Base-by-base conservation (phyloP, 805 yeast genomes). In the Yarrowia bubula region DNA sequence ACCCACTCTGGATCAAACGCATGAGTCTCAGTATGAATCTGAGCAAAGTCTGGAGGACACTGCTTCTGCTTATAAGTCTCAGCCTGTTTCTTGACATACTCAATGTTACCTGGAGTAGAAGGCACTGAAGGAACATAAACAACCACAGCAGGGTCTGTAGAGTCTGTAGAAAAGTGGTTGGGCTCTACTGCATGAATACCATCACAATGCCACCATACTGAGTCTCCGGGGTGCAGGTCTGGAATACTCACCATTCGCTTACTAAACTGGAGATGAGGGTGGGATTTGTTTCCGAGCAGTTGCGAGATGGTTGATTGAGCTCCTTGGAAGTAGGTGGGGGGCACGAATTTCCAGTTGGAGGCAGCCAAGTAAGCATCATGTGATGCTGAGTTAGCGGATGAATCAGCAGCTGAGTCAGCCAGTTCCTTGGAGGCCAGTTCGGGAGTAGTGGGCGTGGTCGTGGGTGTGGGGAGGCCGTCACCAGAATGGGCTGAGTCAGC, bases 201-300 rank as follows among this genome's bases (percentile, higher is more conserved):
- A 28, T 51, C 58, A 22, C 58, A 51, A 37, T 51, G 58, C 58
- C 58, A 51, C 58, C 58, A 51, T 1, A 51, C 58, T 1, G 58
- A 37, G n/a, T 51, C 58, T 1, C 58, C 58, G 0, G 43, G 33
- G 0, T n/a, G 9, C n/a, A 51, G 15, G 6, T 51, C 58, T 14
- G 58, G 58, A 10, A 51, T 51, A 18, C 58, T 51, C 10, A 37
- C 58, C 1, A 51, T 10, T 8, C 58, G 43, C 14, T 37, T 22
- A 14, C 15, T 18, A 13, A 51, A 11, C 18, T 38, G 33, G 11
- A 51, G 22, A n/a, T 51, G 58, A 1, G 58, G 58, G n/a, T 51
- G 58, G 13, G n/a, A 14, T 14, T 51, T 51, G 43, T 22, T 14
- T 13, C 58, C 58, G 6, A 51, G 43, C 5, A 8, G 13, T n/a